Percentiles rank a stretch among this genome's conserved stretches.
These are phyloP conservation scores for Dactylellina drechsleri DNA, from an alignment of 2,329 filamentous ascomycete species.

Conservation along the genomic window DNA sequence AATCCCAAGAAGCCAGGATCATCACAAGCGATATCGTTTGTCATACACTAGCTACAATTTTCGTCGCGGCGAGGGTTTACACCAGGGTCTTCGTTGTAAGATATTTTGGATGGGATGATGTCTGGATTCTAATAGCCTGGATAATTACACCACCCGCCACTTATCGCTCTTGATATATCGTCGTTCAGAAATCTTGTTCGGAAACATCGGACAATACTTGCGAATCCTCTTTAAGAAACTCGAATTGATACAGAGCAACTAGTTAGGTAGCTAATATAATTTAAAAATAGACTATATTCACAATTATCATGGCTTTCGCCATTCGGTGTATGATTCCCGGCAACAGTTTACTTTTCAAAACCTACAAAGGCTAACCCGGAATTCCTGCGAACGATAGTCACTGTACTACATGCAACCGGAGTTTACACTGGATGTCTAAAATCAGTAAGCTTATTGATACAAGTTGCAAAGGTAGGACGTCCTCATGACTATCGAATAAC, in stretches of 20 bases:
- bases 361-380: no score
- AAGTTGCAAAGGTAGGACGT: constrained; percentile 12
- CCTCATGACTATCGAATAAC: background rate
- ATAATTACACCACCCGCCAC: no score
- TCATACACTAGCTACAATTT: constrained; percentile 13
- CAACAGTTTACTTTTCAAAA: no score
- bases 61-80: constrained; percentile 24
- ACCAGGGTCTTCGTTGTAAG: constrained; percentile 27
- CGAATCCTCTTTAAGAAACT: background rate
- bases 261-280: background rate
- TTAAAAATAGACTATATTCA: background rate
- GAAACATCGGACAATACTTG: background rate
- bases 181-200: background rate
- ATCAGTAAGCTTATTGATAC: background rate
- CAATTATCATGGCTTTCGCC: constrained; percentile 4
- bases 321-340: constrained; percentile 1
- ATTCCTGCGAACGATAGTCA: no score
- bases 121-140: constrained; percentile 30
- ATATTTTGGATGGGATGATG: constrained; percentile 44
- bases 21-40: constrained; percentile 12
- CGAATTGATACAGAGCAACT: no score
- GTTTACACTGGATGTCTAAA: constrained; percentile 30
- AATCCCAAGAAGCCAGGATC: constrained; percentile 9
- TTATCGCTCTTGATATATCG: background rate
- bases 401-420: background rate